Evolutionary conservation across 441 rosid species (phyloP).

Genomic region (Erodium trifolium): DNA sequence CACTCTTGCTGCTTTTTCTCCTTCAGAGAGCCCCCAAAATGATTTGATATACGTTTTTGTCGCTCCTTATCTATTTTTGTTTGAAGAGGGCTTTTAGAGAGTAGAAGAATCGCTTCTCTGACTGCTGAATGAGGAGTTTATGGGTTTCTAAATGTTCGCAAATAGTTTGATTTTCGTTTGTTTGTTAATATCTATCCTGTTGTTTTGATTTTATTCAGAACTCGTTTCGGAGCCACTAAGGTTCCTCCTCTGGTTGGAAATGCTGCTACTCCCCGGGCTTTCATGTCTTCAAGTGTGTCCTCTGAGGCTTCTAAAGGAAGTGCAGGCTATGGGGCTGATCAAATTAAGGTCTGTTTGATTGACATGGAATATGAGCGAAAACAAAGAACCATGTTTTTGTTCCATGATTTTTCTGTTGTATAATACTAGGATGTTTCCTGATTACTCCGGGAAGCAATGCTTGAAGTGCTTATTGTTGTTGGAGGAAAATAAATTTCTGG

Average conservation of each 20-base stretch:
- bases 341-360: slow-evolving; percentile 59
- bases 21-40: no score
- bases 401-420: background rate
- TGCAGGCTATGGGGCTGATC: slow-evolving; percentile 71
- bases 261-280: slow-evolving; percentile 49
- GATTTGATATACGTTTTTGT: no score
- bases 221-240: slow-evolving; percentile 32
- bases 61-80: no score
- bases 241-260: slow-evolving; percentile 30
- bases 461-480: no score
- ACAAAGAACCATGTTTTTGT: background rate
- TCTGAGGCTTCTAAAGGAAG: slow-evolving; percentile 54
- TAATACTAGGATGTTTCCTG: background rate
- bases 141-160: background rate
- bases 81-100: no score
- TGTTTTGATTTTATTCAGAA: slow-evolving; percentile 31
- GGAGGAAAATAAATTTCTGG: background rate
- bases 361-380: background rate
- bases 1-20: background rate
- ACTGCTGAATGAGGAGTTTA: background rate
- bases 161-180: background rate
- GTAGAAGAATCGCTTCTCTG: background rate
- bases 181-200: background rate
- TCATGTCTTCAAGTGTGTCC: slow-evolving; percentile 54
- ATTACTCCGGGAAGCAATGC: no score